A percentile compares a stretch with the other conserved stretches of the same genome.
Conservation (phyloP, 2,329 filamentous ascomycete genomes). For the Knufia fluminis region DNA sequence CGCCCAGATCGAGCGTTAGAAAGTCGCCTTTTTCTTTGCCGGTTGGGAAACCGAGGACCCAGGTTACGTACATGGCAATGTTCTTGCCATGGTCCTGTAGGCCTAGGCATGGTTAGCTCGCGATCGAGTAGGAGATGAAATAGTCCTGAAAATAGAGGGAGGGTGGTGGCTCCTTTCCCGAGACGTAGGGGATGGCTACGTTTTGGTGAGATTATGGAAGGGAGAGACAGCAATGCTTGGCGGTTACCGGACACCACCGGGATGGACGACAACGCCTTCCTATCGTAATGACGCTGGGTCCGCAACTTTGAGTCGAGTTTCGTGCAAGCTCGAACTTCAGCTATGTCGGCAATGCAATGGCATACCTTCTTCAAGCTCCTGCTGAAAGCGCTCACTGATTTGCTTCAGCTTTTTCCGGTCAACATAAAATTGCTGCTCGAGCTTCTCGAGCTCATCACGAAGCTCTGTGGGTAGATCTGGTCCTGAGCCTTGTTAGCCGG, state of each 20-base stretch:
- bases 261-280: too few species aligned
- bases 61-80: background rate
- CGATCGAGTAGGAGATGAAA: background rate
- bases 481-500: background rate
- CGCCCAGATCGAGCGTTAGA: constrained; percentile 80
- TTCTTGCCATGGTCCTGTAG: too few species aligned
- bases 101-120: background rate
- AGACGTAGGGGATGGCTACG: too few species aligned
- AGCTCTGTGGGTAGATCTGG: background rate
- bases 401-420: constrained; percentile 65
- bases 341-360: constrained; percentile 11
- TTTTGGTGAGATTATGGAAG: too few species aligned
- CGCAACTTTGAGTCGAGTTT: background rate
- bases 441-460: constrained; percentile 42
- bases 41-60: background rate
- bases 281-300: background rate
- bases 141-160: too few species aligned
- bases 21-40: constrained; percentile 51
- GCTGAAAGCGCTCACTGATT: constrained; percentile 76
- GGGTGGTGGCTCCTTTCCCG: too few species aligned
- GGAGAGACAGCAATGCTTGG: too few species aligned
- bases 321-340: background rate
- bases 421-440: constrained; percentile 68
- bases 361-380: constrained; percentile 70
- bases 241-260: too few species aligned